phyloP scores from a whole-genome alignment of 2,329 filamentous ascomycete genomes.

The Neoarthrinium moseri region DNA sequence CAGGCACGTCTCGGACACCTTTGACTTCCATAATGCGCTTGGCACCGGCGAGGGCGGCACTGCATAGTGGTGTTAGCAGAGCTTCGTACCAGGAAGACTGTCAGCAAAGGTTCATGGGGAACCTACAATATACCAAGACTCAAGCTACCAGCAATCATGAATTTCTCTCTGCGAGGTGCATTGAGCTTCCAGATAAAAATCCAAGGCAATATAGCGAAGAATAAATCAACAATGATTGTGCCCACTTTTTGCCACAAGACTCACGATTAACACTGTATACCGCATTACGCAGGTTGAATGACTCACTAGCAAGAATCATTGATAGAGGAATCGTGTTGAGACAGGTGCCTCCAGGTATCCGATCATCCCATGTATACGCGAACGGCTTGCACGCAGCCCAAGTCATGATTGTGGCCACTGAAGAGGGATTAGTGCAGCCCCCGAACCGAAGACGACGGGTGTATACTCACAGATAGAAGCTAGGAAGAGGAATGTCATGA shows the following conservation, averaged over 20 bases:
- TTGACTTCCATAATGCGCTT: conserved; percentile 13
- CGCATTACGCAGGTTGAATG: too few species aligned
- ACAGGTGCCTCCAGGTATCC: conserved; percentile 12
- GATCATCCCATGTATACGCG: conserved; percentile 15
- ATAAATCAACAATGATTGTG: conserved; percentile 11
- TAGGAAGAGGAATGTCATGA: conserved; percentile 18
- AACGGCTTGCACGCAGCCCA: conserved; percentile 16
- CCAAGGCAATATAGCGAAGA: conserved; percentile 13
- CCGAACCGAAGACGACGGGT: too few species aligned
- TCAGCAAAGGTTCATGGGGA: neutral
- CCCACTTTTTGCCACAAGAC: too few species aligned
- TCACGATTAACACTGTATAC: neutral
- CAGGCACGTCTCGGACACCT: conserved; percentile 14
- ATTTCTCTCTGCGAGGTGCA: conserved; percentile 6
- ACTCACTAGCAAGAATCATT: conserved; percentile 10
- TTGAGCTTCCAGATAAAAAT: conserved; percentile 13
- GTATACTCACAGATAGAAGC: conserved; percentile 6
- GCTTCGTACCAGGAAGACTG: neutral
- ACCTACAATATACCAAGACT: conserved; percentile 19
- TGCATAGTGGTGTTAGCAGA: neutral
- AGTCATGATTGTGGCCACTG: conserved; percentile 11
- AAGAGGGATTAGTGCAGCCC: neutral
- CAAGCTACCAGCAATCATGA: conserved; percentile 13
- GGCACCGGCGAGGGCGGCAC: conserved; percentile 6
- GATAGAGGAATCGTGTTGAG: conserved; percentile 9